Evolutionary conservation across 805 yeast species (phyloP), one percentile per base, ranked within the genome.

Genomic region (Jamesozyma gamospora): DNA sequence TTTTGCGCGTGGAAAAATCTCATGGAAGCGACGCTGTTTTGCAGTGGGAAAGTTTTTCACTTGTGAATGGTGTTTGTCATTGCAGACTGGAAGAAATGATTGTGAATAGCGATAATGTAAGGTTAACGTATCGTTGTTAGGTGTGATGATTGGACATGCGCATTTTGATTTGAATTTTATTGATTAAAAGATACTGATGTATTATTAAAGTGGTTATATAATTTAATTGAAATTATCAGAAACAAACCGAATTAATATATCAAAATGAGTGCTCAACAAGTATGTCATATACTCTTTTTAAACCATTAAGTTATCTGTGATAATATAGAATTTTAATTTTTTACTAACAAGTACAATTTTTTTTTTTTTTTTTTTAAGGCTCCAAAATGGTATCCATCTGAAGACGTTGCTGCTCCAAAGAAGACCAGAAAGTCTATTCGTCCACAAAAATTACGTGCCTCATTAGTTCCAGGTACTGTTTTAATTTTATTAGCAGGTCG

Each of bases 401-500:
- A 84, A 76, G 84, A 79, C 71, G 82, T 76, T 60, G 81, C 88
- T 67, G 86, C 78, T 62, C 78, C 90, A 61, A 85, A 82, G 77
- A 77, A 76, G 72, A 69, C 85, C 66, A 85, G 95, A 82, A 85
- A 87, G 82, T 66, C 88, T 61, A 74, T 75, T 62, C 85, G 87
- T 68, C 94, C 96, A 65, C 92, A 86, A 72, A 83, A 83, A 72
- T 78, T 92, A 71, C 87, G 97, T 72, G 77, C 94, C 63, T 82
- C 96, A 51, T 76, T 90, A 64, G 94, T 83, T 57, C 96, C 96
- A 71, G 98, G 98, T 70, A 83, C 96, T 65, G 96, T 90, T 58
- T 77, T 92, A 68, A 90, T 90, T 71, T 74, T 90, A 69, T 79
- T 90, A 67, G 96, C 97, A 63, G 98, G 98, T 69, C 86, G 96